Percentiles rank a stretch among this genome's conserved stretches.
Conservation (phyloP, 2,329 filamentous ascomycete genomes). For the Hyphodiscus sp. region DNA sequence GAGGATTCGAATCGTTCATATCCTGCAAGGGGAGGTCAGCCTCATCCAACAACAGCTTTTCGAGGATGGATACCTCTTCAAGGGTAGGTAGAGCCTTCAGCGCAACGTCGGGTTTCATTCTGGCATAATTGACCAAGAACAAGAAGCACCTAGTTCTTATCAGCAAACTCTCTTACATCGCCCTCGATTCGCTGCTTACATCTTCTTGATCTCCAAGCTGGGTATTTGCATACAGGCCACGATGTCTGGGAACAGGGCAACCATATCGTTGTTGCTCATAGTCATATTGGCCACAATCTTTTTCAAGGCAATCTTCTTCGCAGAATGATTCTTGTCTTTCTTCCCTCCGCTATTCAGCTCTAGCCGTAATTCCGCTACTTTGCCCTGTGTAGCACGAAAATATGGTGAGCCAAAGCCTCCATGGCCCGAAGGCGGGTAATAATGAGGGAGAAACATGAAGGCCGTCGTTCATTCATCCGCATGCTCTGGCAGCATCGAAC, state of each 20-base stretch:
- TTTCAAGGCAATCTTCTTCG: constrained; percentile 97
- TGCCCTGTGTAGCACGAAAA: constrained; percentile 65
- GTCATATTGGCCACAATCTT: constrained; percentile 99
- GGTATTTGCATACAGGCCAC: constrained; percentile 92
- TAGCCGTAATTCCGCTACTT: constrained; percentile 92
- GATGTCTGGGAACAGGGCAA: constrained; percentile 91
- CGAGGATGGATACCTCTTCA: constrained; percentile 53
- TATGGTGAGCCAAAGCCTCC: constrained; percentile 26
- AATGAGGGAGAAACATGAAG: constrained; percentile 29
- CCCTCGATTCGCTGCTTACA: constrained; percentile 50
- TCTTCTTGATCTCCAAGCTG: constrained; percentile 98
- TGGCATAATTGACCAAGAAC: constrained; percentile 93
- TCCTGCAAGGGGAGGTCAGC: constrained; percentile 48
- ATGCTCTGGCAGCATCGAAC: neutral
- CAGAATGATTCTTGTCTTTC: constrained; percentile 94
- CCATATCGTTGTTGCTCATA: constrained; percentile 99
- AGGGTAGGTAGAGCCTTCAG: constrained; percentile 87
- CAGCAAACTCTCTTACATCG: constrained; percentile 13
- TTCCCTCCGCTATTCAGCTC: constrained; percentile 91
- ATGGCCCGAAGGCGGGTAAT: constrained; percentile 22
- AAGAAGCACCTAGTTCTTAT: constrained; percentile 74
- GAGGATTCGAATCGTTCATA: constrained; percentile 86
- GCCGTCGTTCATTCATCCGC: neutral
- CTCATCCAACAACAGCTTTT: neutral
- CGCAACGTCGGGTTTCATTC: constrained; percentile 89